These are phyloP conservation scores for Trifolium subterraneum DNA, from an alignment of 306 rosid genomes.

Conservation along the genomic window DNA sequence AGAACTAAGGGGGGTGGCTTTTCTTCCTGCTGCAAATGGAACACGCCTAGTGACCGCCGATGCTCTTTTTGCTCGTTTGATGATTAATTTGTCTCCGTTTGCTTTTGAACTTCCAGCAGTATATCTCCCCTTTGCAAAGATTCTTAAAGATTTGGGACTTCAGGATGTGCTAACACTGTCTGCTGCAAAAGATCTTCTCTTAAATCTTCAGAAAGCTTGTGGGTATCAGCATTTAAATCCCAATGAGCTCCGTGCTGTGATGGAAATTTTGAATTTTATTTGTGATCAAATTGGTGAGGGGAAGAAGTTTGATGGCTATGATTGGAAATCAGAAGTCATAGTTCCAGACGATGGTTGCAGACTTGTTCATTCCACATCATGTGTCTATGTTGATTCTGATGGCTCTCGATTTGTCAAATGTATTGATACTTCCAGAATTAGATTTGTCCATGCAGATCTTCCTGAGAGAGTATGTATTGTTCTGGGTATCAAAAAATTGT, in stretches of 20 bases:
- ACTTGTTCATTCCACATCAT: conserved; percentile 84
- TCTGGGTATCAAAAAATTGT: conserved; percentile 79
- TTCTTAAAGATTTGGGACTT: conserved; percentile 89
- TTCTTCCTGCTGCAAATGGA: conserved; percentile 95
- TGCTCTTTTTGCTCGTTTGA: conserved; percentile 79
- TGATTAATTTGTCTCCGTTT: conserved; percentile 91
- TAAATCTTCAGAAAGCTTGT: conserved; percentile 82
- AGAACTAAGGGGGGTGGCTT: conserved; percentile 73
- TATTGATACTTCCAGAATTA: conserved; percentile 80
- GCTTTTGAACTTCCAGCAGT: conserved; percentile 89
- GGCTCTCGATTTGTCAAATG: conserved; percentile 86
- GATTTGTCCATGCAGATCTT: conserved; percentile 90
- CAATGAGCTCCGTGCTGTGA: conserved; percentile 95
- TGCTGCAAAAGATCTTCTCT: conserved; percentile 82
- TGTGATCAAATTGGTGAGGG: conserved; percentile 67
- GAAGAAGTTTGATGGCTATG: conserved; percentile 48
- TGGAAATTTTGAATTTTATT: conserved; percentile 82
- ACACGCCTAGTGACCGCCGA: conserved; percentile 86
- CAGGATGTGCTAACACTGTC: conserved; percentile 79
- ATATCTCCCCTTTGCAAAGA: conserved; percentile 84
- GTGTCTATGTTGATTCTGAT: conserved; percentile 83
- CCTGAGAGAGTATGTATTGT: conserved; percentile 75
- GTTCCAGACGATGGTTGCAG: conserved; percentile 96
- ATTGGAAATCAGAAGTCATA: conserved; percentile 74
- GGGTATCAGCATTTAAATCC: conserved; percentile 96